A percentile compares a stretch with the other conserved stretches of the same genome.
Conservation (phyloP, 768 basidiomycete genomes). For the Coprinopsis sp. region DNA sequence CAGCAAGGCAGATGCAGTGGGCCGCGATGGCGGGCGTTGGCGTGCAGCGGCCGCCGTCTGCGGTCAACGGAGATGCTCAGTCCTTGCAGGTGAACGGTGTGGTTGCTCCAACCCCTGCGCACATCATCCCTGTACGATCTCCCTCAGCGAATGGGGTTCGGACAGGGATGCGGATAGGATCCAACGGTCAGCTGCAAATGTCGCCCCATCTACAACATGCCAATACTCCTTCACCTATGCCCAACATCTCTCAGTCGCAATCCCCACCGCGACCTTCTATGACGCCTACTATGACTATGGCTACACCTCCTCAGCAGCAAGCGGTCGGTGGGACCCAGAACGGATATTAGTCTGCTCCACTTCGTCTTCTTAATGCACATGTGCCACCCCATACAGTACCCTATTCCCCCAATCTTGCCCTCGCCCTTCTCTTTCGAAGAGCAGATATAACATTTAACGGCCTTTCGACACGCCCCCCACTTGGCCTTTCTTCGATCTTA, state of each 20-base stretch:
- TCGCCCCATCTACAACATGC: constrained; percentile 50
- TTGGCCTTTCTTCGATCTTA: too few species aligned
- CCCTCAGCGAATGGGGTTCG: constrained; percentile 59
- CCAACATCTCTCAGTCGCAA: constrained; percentile 40
- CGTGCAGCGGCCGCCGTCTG: constrained; percentile 29
- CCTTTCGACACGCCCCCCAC: too few species aligned
- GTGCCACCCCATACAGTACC: too few species aligned
- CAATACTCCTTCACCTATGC: constrained; percentile 41
- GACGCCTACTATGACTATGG: constrained; percentile 48
- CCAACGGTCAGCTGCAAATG: constrained; percentile 42
- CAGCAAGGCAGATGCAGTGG: constrained; percentile 40
- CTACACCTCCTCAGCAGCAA: constrained; percentile 55
- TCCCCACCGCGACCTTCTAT: constrained; percentile 47
- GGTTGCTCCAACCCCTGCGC: constrained; percentile 33
- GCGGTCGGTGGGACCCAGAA: constrained; percentile 47
- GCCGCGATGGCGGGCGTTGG: constrained; percentile 22
- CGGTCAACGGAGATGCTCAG: constrained; percentile 29
- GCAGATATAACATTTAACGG: too few species aligned
- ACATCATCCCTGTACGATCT: constrained; percentile 38
- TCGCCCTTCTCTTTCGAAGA: constrained; percentile 7
- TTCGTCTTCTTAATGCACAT: too few species aligned
- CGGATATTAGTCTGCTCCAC: constrained; percentile 35
- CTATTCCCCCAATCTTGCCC: constrained; percentile 7
- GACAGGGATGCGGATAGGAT: constrained; percentile 32
- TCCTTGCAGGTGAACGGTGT: constrained; percentile 19